Conservation (phyloP, 2,329 filamentous ascomycete species). For the Dactylellina drechsleri region DNA sequence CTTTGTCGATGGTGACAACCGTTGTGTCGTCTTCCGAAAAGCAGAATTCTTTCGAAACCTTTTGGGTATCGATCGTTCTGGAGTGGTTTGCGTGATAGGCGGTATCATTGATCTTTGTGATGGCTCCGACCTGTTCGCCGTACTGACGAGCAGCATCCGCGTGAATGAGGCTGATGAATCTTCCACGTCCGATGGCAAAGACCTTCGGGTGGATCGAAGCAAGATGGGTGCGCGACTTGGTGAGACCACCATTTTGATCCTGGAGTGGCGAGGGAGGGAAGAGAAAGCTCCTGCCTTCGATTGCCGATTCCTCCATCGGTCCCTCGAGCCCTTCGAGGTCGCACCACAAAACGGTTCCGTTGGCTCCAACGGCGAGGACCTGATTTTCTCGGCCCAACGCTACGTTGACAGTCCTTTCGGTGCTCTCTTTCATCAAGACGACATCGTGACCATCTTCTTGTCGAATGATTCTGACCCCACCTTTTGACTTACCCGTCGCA, state of each 20-base stretch:
- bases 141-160: conserved; percentile 68
- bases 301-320: conserved; percentile 75
- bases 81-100: conserved; percentile 86
- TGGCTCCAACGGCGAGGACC: conserved; percentile 90
- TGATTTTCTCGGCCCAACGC: conserved; percentile 72
- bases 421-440: conserved; percentile 88
- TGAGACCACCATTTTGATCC: conserved; percentile 90
- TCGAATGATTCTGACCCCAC: conserved; percentile 89
- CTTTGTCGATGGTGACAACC: conserved; percentile 95
- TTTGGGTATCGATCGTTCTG: conserved; percentile 93
- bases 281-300: conserved; percentile 86
- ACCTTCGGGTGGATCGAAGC: conserved; percentile 90
- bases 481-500: conserved; percentile 84
- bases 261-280: conserved; percentile 86
- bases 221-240: conserved; percentile 93
- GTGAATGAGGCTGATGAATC: conserved; percentile 89
- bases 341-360: conserved; percentile 96
- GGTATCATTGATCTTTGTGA: conserved; percentile 77
- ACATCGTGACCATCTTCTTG: conserved; percentile 93
- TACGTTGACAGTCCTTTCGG: conserved; percentile 95
- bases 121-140: conserved; percentile 66
- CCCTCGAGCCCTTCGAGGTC: conserved; percentile 51
- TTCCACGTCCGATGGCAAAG: conserved; percentile 94
- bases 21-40: conserved; percentile 97
- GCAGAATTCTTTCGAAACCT: conserved; percentile 96